Evolutionary conservation across 2,329 filamentous ascomycete genomes (phyloP), one percentile per base, ranked within the genome.

Genomic region (Arthrobotrys iridis): DNA sequence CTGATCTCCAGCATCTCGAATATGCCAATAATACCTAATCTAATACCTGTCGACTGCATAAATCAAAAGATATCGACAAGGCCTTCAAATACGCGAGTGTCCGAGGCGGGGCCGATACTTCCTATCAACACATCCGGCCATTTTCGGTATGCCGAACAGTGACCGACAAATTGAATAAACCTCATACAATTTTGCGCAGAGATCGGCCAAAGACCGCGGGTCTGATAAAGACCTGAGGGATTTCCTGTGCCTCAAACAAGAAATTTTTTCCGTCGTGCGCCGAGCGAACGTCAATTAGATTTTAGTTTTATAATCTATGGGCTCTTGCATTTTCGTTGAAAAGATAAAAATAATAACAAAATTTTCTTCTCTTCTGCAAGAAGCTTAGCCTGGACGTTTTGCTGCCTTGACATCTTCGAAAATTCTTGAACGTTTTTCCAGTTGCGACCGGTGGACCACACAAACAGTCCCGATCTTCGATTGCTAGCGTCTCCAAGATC

Each of bases 141-240:
- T 45, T 66, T 75, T 75, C 71, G 71, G 71, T 52, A 75, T 58
- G 57, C 71, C 71, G 71, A 75, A 67, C 37, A 75, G 58, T 66
- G 63, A 67, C 71, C 63, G 71, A 68, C 41, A 68, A 57, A 10
- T 41, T 18, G 41, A 63, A 75, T 68, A 68, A 75, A 40, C 63
- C 71, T 75, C 71, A 75, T 75, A 75, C 63, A 64, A 55, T 58
- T 43, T 35, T 6, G 30, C 5, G n/a, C 22, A 24, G 18, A 67
- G 30, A 48, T 75, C 71, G 71, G 71, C 52, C 55, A 68, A 46
- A 63, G 63, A 46, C 71, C 71, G 71, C 13, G 48, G 48, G 37
- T 22, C 35, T 57, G 68, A 65, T 65, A 59, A 73, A 41, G 22
- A 43, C 37, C 24, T 75, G 71, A 75, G 71, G 71, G 55, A 75